Base-by-base conservation (phyloP, 768 basidiomycete genomes). In the Punctularia strigosozonata region DNA sequence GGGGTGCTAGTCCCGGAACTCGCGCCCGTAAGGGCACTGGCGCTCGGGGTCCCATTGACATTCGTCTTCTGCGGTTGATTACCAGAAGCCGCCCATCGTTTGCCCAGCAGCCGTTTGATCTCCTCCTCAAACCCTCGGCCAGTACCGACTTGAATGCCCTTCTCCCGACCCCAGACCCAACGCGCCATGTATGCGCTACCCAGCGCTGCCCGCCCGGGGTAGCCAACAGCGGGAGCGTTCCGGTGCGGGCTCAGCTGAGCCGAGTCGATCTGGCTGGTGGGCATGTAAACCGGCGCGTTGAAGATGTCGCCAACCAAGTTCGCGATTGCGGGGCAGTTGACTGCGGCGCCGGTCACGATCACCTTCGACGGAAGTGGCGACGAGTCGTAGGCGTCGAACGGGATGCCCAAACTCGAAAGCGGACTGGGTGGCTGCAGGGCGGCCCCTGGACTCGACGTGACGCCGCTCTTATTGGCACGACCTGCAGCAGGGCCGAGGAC, bases 161-260 rank as follows among this genome's bases (percentile, higher is more conserved):
- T 60, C 40, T 84, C 79, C 46, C 75, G 70, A 28, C 81, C 76
- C 85, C 84, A 89, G 31, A 84, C 78, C 86, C 87, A 90, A 6
- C 87, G 69, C 21, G 85, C 87, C 30, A 84, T 61, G 50, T 85
- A 89, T 1, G 86, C 82, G 0, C 74, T 71, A 0, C 86, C 86
- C 3, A 89, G 61, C 1, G 80, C 67, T 1, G 75, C 80, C 10
- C 85, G 71, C 12, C 73, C 72, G 0, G 82, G 77, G 56, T 72
- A 84, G 12, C 82, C 80, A 18, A 53, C 47, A 0, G 77, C 78
- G 6, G 84, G 85, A 0, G 82, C 75, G 46, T 85, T 85, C 19
- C 83, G 71, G 48, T 85, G 83, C 10, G 76, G 68, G 13, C 73
- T 68, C 14, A 75, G 57, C 51, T 82, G 80, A 8, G 85, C 85